Conservation (phyloP, 2,329 filamentous ascomycete genomes). For the Colletotrichum sp. region DNA sequence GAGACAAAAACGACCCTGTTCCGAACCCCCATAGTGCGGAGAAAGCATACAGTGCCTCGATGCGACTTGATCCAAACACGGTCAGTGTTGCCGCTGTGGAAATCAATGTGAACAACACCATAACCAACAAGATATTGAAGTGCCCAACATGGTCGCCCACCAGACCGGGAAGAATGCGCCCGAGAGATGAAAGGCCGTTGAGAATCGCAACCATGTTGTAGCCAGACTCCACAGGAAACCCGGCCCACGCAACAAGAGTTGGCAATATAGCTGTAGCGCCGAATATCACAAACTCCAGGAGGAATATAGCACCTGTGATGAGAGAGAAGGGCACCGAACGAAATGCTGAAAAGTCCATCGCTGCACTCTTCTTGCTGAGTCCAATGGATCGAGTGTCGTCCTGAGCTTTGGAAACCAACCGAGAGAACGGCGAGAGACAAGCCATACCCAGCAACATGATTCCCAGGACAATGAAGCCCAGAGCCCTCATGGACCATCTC, state of each 20-base stretch:
- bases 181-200: constrained; percentile 46
- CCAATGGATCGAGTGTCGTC: neutral
- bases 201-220: constrained; percentile 50
- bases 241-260: constrained; percentile 42
- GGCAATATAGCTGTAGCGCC: constrained; percentile 50
- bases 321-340: constrained; percentile 43
- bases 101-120: constrained; percentile 23
- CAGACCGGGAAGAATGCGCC: constrained; percentile 48
- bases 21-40: constrained; percentile 53
- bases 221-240: constrained; percentile 40
- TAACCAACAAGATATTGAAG: constrained; percentile 47
- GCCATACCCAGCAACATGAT: constrained; percentile 28
- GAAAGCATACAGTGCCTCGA: constrained; percentile 46
- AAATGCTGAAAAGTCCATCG: constrained; percentile 46
- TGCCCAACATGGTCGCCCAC: constrained; percentile 46
- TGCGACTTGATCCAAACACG: constrained; percentile 44
- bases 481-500: constrained; percentile 35
- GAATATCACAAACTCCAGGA: constrained; percentile 54
- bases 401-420: constrained; percentile 8
- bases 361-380: constrained; percentile 22
- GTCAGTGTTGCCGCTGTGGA: constrained; percentile 48
- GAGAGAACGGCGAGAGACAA: constrained; percentile 38
- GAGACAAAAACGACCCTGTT: constrained; percentile 39
- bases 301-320: constrained; percentile 45
- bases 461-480: constrained; percentile 32